Evolutionary conservation across 1,284 basidiomycete genomes (phyloP).

Genomic region (Megacollybia platyphylla): DNA sequence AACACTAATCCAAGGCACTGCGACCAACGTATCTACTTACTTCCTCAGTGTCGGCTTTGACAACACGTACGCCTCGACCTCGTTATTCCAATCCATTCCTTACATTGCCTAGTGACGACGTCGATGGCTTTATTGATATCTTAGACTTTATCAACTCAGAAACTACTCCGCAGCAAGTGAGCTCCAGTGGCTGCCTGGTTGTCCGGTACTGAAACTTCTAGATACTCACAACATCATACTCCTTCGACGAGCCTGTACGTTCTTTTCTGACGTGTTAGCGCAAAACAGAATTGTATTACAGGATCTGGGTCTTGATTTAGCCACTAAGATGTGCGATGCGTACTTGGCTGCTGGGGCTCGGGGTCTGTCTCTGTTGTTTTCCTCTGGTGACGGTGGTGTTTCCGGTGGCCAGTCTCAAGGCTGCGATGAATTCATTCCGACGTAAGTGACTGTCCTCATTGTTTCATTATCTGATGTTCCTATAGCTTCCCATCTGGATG

Average conservation of each 20-base stretch:
- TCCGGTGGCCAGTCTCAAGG: constrained; percentile 9
- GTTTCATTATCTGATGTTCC: constrained; percentile 7
- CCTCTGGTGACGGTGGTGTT: constrained; percentile 19
- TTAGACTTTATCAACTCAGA: constrained; percentile 7
- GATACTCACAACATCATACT: constrained; percentile 15
- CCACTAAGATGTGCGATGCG: constrained; percentile 15
- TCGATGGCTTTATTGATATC: constrained; percentile 11
- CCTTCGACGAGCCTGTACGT: constrained; percentile 12
- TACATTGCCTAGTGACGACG: not conserved
- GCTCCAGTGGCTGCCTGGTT: not conserved
- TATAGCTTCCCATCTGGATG: constrained; percentile 15
- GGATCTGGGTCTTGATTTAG: not conserved
- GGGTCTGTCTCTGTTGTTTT: constrained; percentile 25
- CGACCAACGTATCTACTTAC: not conserved
- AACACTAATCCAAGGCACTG: not conserved
- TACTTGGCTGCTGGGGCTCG: constrained; percentile 17
- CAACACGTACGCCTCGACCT: constrained; percentile 9
- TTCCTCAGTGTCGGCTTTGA: constrained; percentile 15
- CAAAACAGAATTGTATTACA: constrained; percentile 11
- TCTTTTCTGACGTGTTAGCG: constrained; percentile 6
- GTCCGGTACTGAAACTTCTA: not conserved
- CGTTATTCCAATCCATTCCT: too few relatives aligned
- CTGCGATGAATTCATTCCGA: constrained; percentile 19
- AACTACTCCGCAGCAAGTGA: constrained; percentile 7
- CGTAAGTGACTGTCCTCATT: constrained; percentile 2